These are phyloP conservation scores for Cladosporium oxysporum DNA, from an alignment of 2,329 filamentous ascomycete species.

Conservation along the genomic window DNA sequence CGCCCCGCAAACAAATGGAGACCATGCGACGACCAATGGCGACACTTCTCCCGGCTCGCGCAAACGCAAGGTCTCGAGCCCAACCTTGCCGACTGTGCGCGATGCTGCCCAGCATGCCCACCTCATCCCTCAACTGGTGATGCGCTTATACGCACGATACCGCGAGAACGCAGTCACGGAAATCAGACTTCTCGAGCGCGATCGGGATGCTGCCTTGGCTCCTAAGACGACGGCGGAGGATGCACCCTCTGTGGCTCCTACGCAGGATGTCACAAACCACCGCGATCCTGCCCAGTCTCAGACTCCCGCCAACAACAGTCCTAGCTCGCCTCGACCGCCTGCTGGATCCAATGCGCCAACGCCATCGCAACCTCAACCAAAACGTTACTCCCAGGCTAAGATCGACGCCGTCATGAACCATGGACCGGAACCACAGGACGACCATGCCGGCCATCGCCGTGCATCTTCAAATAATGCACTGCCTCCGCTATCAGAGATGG, in stretches of 20 bases:
- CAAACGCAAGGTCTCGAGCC: conserved; percentile 73
- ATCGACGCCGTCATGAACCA: conserved; percentile 42
- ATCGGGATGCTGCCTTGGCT: conserved; percentile 60
- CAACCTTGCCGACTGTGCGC: conserved; percentile 63
- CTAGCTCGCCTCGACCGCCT: conserved; percentile 21
- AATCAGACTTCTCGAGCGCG: conserved; percentile 73
- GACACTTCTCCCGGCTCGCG: conserved; percentile 56
- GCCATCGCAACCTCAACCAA: conserved; percentile 21
- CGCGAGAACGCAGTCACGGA: conserved; percentile 67
- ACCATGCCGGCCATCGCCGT: conserved; percentile 28
- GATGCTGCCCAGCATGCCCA: conserved; percentile 68
- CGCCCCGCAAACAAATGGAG: conserved; percentile 8
- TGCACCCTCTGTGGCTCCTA: conserved; percentile 30
- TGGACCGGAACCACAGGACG: conserved; percentile 38
- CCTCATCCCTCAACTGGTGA: conserved; percentile 69
- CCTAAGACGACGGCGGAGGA: conserved; percentile 65
- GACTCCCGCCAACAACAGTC: conserved; percentile 24
- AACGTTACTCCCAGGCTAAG: conserved; percentile 35
- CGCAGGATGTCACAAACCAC: conserved; percentile 23
- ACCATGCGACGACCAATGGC: conserved; percentile 40
- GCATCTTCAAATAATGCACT: conserved; percentile 36
- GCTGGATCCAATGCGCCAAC: conserved; percentile 20
- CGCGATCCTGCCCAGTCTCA: conserved; percentile 19
- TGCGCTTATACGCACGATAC: conserved; percentile 75
- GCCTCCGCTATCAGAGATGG: conserved; percentile 39